These are phyloP conservation scores for Saccharomyces hybrid DNA, from an alignment of 1,139 yeast species.

Conservation along the genomic window DNA sequence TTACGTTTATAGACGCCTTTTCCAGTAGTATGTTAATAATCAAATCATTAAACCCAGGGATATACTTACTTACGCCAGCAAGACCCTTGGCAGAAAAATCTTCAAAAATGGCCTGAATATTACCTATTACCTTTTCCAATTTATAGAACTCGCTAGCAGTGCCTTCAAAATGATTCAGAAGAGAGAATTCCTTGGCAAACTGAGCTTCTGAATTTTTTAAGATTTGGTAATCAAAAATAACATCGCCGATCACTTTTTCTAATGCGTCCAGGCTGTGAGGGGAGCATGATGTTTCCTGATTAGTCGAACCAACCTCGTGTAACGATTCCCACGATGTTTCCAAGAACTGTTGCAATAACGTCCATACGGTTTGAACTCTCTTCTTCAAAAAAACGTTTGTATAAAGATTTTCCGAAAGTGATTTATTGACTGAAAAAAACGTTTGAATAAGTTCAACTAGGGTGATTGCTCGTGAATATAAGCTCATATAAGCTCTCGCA, in stretches of 20 bases:
- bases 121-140: background rate
- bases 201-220: background rate
- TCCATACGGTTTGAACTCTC: background rate
- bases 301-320: background rate
- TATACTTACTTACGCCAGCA: background rate
- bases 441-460: conserved; percentile 45
- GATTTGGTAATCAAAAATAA: background rate
- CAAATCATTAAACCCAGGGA: background rate
- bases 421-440: conserved; percentile 11
- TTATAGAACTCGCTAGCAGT: background rate
- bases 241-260: background rate
- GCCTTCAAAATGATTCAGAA: background rate
- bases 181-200: background rate
- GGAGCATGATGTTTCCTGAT: background rate
- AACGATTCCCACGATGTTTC: background rate
- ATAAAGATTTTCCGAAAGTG: background rate
- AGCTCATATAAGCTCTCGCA: conserved; percentile 40
- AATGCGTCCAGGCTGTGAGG: background rate
- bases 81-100: background rate
- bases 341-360: background rate
- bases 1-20: background rate
- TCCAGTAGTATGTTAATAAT: background rate
- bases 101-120: background rate
- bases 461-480: conserved; percentile 54
- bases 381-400: background rate